Base-by-base conservation (phyloP, 768 basidiomycete species). In the Filobasidium wieringae region DNA sequence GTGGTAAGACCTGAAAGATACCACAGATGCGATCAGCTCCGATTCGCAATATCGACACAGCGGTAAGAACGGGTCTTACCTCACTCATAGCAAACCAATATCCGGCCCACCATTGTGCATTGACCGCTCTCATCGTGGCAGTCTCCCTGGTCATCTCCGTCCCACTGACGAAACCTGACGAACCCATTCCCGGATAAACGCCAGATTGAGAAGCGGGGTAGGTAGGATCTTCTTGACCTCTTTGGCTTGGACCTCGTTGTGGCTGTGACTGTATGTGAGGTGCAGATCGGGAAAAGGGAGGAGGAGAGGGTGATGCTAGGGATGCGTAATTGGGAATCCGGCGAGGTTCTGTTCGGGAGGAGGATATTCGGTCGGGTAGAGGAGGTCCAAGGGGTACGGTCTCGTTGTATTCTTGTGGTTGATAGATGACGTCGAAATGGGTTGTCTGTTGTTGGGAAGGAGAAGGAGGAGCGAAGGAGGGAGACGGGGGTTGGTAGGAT, bases 1-100 rank as follows among this genome's bases (percentile, higher is more conserved):
- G n/a, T n/a, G n/a, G n/a, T n/a, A n/a, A n/a, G n/a, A n/a, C n/a
- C n/a, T n/a, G n/a, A n/a, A n/a, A n/a, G n/a, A n/a, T n/a, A n/a
- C n/a, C n/a, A n/a, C n/a, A n/a, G n/a, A n/a, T n/a, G n/a, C n/a
- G n/a, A n/a, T n/a, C n/a, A n/a, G n/a, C n/a, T n/a, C n/a, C n/a
- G n/a, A n/a, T n/a, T n/a, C n/a, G n/a, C n/a, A n/a, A n/a, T n/a
- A n/a, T n/a, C n/a, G n/a, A n/a, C n/a, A n/a, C n/a, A n/a, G n/a
- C n/a, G n/a, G n/a, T n/a, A n/a, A n/a, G n/a, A n/a, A n/a, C n/a
- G n/a, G 3, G 1, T 47, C 58, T 53, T 24, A 59, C 58, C 53
- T 59, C 58, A 40, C 58, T 59, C 58, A 70, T 63, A n/a, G 69
- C 71, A 61, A 70, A 68, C 71, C 71, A 72, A 55, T 70, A 72